Percentiles rank a stretch among this genome's conserved stretches.
These are phyloP conservation scores for Chionographis japonica DNA, from an alignment of 106 monocot species.

Conservation along the genomic window DNA sequence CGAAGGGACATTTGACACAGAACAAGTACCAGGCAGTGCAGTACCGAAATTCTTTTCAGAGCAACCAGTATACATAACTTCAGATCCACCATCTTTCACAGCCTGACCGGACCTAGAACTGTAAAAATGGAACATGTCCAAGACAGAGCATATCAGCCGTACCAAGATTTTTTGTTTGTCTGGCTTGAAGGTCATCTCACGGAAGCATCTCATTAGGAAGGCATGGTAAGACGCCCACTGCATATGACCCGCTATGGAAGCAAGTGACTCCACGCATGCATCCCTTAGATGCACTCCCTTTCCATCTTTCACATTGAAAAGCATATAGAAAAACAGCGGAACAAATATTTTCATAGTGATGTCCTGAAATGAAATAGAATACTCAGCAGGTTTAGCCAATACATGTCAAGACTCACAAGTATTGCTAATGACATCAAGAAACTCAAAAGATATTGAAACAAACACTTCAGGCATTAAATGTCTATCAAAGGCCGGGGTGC, in stretches of 20 bases:
- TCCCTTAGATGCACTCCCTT: conserved; percentile 77
- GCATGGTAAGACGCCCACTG: conserved; percentile 60
- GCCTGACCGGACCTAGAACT: neutral
- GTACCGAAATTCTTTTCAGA: neutral
- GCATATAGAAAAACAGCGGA: conserved; percentile 82
- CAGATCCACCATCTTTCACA: neutral
- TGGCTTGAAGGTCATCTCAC: conserved; percentile 50
- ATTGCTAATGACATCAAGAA: no score
- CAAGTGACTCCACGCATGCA: conserved; percentile 72
- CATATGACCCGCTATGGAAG: conserved; percentile 66
- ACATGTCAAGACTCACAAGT: no score
- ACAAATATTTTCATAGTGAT: conserved; percentile 68
- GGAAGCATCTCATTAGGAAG: conserved; percentile 67
- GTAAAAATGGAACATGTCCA: conserved; percentile 75
- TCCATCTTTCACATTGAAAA: conserved; percentile 75
- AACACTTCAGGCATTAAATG: no score
- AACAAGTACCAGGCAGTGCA: neutral
- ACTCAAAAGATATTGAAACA: no score
- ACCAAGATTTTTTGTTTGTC: conserved; percentile 74
- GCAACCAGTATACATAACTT: conserved; percentile 1
- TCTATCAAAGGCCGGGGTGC: no score
- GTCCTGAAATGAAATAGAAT: conserved; percentile 31
- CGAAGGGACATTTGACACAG: conserved; percentile 13
- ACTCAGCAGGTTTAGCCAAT: no score
- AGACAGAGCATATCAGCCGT: conserved; percentile 63